phyloP scores from a whole-genome alignment of 2,329 filamentous ascomycete genomes.

The Claviceps digitariae region DNA sequence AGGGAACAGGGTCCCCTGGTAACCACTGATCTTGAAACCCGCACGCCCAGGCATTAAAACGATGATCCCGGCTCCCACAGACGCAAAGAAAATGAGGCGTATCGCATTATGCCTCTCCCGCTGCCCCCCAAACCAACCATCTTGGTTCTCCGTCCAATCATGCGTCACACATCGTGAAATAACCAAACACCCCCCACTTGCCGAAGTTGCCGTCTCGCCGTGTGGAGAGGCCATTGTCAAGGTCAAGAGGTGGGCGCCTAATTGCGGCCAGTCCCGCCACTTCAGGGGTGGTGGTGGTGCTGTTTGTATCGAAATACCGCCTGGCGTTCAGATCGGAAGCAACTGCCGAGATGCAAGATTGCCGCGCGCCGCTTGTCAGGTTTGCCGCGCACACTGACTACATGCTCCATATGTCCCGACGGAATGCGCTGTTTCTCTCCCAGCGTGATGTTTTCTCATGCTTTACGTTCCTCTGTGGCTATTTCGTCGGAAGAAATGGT shows the following conservation, averaged over 20 bases:
- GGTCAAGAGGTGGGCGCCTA: conserved; percentile 11
- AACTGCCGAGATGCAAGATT: conserved; percentile 22
- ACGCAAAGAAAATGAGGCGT: conserved; percentile 25
- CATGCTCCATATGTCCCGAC: no score
- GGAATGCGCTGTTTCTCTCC: no score
- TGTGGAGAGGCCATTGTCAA: conserved; percentile 12
- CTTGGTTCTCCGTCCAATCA: conserved; percentile 33
- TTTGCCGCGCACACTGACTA: no score
- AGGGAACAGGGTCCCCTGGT: conserved; percentile 8
- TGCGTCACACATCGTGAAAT: conserved; percentile 36
- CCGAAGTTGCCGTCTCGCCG: conserved; percentile 9
- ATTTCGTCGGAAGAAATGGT: no score
- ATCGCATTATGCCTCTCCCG: conserved; percentile 12
- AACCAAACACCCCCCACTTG: conserved; percentile 17
- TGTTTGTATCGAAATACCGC: conserved; percentile 6
- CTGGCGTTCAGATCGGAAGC: conserved; percentile 26
- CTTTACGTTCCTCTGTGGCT: no score
- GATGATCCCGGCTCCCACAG: conserved; percentile 14
- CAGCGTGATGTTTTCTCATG: no score
- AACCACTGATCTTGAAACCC: conserved; percentile 5
- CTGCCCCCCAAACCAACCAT: conserved; percentile 13
- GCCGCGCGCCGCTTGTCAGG: conserved; percentile 12
- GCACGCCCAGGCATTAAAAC: conserved; percentile 3
- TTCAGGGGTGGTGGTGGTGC: no score
- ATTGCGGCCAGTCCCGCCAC: conserved; percentile 9